phyloP scores from a whole-genome alignment of 1,139 yeast species.

The Lodderomyces pseudojiufengensis region DNA sequence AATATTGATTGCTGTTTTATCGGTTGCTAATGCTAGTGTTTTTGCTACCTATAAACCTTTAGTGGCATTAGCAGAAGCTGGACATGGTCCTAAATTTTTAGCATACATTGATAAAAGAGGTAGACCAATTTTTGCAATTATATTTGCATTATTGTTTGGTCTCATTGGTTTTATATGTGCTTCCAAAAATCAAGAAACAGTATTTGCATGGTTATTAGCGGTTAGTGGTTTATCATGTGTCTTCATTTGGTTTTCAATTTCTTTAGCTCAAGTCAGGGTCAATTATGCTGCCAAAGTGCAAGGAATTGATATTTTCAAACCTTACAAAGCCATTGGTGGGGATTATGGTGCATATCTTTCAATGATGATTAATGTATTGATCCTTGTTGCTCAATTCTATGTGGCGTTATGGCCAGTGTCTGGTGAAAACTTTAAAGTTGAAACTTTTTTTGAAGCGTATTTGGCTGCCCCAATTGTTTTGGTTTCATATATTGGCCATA shows the following conservation, averaged over 20 bases:
- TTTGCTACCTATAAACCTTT: constrained; percentile 32
- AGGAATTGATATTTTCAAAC: constrained; percentile 18
- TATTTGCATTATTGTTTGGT: constrained; percentile 28
- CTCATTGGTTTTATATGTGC: constrained; percentile 33
- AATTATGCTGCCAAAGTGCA: constrained; percentile 26
- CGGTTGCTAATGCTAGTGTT: constrained; percentile 33
- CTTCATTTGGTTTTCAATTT: constrained; percentile 36
- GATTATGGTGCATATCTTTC: constrained; percentile 33
- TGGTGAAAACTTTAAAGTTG: constrained; percentile 20
- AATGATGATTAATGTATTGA: constrained; percentile 25
- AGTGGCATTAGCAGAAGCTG: constrained; percentile 30
- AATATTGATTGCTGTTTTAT: constrained; percentile 28
- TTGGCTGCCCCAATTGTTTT: constrained; percentile 28
- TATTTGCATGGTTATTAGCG: constrained; percentile 36
- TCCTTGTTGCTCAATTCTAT: constrained; percentile 34
- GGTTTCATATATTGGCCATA: constrained; percentile 25
- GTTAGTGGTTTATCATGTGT: constrained; percentile 36
- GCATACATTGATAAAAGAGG: constrained; percentile 23
- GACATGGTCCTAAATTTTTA: constrained; percentile 31
- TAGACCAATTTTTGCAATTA: constrained; percentile 27
- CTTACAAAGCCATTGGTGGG: constrained; percentile 28
- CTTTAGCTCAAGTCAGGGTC: constrained; percentile 27
- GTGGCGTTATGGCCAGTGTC: constrained; percentile 28
- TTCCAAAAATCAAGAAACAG: constrained; percentile 24
- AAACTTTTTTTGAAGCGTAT: constrained; percentile 29